These are phyloP conservation scores for Quercus cerris DNA, from an alignment of 306 rosid genomes.

Conservation along the genomic window DNA sequence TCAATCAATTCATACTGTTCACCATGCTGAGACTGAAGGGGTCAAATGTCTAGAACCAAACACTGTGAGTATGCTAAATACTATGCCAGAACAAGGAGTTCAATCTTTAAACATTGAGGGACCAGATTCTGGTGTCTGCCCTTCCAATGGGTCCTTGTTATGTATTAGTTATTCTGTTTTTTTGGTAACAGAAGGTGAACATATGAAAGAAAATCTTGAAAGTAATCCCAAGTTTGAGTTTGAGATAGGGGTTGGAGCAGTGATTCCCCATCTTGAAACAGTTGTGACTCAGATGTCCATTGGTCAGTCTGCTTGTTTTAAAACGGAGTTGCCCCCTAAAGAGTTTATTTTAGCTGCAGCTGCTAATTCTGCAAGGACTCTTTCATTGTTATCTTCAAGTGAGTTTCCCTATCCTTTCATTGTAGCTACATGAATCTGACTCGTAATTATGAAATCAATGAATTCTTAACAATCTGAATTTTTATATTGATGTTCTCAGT, in stretches of 20 bases:
- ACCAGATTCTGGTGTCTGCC: constrained; percentile 70
- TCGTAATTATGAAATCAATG: background rate
- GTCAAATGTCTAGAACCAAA: constrained; percentile 25
- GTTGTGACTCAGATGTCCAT: constrained; percentile 72
- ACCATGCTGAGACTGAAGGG: constrained; percentile 33
- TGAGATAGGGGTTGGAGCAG: constrained; percentile 78
- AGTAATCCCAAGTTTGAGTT: constrained; percentile 75
- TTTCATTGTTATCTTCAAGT: constrained; percentile 65
- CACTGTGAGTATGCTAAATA: constrained; percentile 23
- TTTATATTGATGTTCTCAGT: background rate
- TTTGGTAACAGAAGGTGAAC: constrained; percentile 47
- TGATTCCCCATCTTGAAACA: constrained; percentile 58
- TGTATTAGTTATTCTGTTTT: constrained; percentile 61
- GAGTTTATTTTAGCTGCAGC: constrained; percentile 78
- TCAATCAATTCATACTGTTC: constrained; percentile 34
- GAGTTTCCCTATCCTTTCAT: constrained; percentile 48
- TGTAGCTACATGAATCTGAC: background rate
- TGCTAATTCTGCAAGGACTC: constrained; percentile 43
- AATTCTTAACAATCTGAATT: background rate
- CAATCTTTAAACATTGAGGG: constrained; percentile 53
- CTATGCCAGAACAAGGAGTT: constrained; percentile 20
- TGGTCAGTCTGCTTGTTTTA: constrained; percentile 73
- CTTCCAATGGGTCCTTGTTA: constrained; percentile 69
- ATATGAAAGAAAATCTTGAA: constrained; percentile 57
- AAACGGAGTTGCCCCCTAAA: constrained; percentile 37